Evolutionary conservation across 2,329 filamentous ascomycete species (phyloP).

Genomic region (Apiospora pterosperma): DNA sequence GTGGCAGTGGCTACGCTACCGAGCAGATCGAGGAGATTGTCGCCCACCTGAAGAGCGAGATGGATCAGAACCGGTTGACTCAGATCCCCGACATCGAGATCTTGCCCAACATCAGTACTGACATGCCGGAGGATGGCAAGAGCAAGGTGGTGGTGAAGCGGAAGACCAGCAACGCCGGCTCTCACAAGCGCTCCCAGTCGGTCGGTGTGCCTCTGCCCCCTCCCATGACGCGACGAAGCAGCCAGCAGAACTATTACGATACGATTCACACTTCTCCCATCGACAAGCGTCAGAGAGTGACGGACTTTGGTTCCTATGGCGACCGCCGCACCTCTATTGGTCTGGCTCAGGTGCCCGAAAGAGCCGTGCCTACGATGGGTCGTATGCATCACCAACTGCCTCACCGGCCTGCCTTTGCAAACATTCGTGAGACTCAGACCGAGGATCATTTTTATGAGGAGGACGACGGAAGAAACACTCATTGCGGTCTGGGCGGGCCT

Average conservation of each 20-base stretch:
- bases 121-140: constrained; percentile 25
- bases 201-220: constrained; percentile 24
- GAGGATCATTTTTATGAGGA: constrained; percentile 24
- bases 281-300: constrained; percentile 26
- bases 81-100: constrained; percentile 59
- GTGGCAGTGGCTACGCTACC: constrained; percentile 45
- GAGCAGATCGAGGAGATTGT: constrained; percentile 45
- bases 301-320: constrained; percentile 16
- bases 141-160: constrained; percentile 23
- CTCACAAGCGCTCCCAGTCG: constrained; percentile 33
- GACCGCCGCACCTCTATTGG: constrained; percentile 15
- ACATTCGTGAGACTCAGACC: constrained; percentile 30
- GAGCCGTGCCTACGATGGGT: constrained; percentile 17
- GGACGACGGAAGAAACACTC: constrained; percentile 8
- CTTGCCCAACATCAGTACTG: constrained; percentile 49
- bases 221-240: constrained; percentile 23
- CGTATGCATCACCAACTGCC: constrained; percentile 20
- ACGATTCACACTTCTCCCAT: constrained; percentile 16
- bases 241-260: constrained; percentile 17
- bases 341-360: constrained; percentile 10
- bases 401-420: constrained; percentile 28
- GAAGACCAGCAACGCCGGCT: constrained; percentile 15
- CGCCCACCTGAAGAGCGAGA: constrained; percentile 39
- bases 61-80: constrained; percentile 36
- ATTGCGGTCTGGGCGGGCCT: constrained; percentile 17